Evolutionary conservation across 352 stramenopile genomes (phyloP), one percentile per base, ranked within the genome.

Genomic region (Plasmopara muralis): DNA sequence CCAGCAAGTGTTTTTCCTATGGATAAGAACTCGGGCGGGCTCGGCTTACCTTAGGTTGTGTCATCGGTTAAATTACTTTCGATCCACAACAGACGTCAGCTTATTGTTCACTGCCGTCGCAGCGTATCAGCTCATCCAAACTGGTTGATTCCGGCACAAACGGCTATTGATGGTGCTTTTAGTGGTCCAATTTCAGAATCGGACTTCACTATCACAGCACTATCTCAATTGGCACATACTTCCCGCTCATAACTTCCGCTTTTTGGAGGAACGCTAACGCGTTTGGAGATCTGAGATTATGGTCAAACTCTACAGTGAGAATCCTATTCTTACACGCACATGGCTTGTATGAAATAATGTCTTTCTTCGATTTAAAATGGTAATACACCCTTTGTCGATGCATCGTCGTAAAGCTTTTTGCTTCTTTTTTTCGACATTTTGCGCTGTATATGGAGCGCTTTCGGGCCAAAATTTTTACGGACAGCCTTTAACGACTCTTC

Each of bases 261-360:
- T 57, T 43, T 9, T 57, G 50, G 42, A 13, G 25, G 0, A 13
- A 20, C 0, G 14, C 51, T 10, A 30, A 47, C 13, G 34, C 43
- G 47, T 44, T 33, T 52, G 43, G 28, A 47, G 43, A 16, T 30
- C 20, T 28, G 51, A 58, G 8, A 42, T 58, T 43, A 20, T 57
- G n/a, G 18, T 38, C 15, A 46, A 50, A 9, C 37, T 52, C 9
- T 30, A 41, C 3, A 38, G 30, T 20, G 20, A 33, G 0, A 52
- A 58, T 8, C 51, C 43, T 14, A 35, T 57, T 15, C 14, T 51
- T 2, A 47, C 37, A 12, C 42, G 41, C 25, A 51, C 51, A 0
- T 52, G 51, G 43, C 43, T 25, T 3, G 29, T 51, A 8, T 57
- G 42, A 43, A 50, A 57, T 12, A 57, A 57, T 13, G 3, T 34